These are phyloP conservation scores for Vitis vinifera DNA, from an alignment of 164 flowering plant genomes.

Conservation along the genomic window ASM3070453v1 NC_081819.1:19586001-19586500, in stretches of 20 bases:
- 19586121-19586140: background rate
- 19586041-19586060: constrained; percentile 98
- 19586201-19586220: constrained; percentile 59
- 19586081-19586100: background rate
- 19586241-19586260: constrained; percentile 97
- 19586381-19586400: constrained; percentile 93
- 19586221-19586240: constrained; percentile 85
- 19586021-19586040: constrained; percentile 99
- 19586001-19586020: constrained; percentile 98
- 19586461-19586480: background rate
- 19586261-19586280: constrained; percentile 95
- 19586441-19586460: constrained; percentile 68
- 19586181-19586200: background rate
- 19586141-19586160: background rate
- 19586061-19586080: constrained; percentile 76
- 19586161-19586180: background rate
- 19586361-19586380: constrained; percentile 99
- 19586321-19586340: constrained; percentile 57
- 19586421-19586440: constrained; percentile 99
- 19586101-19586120: background rate
- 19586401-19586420: constrained; percentile 95
- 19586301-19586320: constrained; percentile 83
- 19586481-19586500: background rate
- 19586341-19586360: constrained; percentile 75
- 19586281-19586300: constrained; percentile 94